phyloP scores from a whole-genome alignment of 352 stramenopile species.

The Peronosclerospora sorghi region DNA sequence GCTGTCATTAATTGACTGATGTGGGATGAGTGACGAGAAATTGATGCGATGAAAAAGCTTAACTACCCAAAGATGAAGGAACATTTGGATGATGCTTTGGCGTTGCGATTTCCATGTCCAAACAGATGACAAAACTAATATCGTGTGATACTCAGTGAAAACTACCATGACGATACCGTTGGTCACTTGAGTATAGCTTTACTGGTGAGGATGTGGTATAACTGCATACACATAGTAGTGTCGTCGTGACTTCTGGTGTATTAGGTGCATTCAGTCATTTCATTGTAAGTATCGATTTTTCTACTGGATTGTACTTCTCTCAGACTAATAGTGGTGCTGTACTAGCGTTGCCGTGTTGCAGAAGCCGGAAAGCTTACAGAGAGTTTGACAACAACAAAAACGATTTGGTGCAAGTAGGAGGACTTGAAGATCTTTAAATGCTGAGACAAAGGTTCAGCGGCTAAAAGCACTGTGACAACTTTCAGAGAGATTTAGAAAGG shows the following conservation, averaged over 20 bases:
- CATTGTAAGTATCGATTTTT: slow-evolving; percentile 20
- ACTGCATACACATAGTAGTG: slow-evolving; percentile 93
- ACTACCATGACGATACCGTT: background rate
- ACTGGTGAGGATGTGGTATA: slow-evolving; percentile 94
- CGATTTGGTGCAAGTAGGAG: slow-evolving; percentile 94
- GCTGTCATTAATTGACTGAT: background rate
- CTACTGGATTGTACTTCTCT: background rate
- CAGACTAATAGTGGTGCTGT: slow-evolving; percentile 6
- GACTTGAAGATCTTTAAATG: slow-evolving; percentile 93
- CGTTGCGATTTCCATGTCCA: slow-evolving; percentile 75
- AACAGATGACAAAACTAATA: slow-evolving; percentile 35
- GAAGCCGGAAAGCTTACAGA: slow-evolving; percentile 96
- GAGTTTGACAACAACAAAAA: slow-evolving; percentile 95
- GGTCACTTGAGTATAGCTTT: slow-evolving; percentile 12
- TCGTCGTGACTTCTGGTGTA: slow-evolving; percentile 88
- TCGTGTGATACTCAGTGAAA: background rate
- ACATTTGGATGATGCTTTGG: slow-evolving; percentile 81
- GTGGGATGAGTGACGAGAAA: slow-evolving; percentile 10
- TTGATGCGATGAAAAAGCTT: slow-evolving; percentile 55
- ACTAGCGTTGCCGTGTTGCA: no score
- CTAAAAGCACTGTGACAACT: slow-evolving; percentile 88
- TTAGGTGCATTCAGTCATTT: slow-evolving; percentile 78
- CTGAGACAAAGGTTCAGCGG: no score
- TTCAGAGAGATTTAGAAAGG: slow-evolving; percentile 84
- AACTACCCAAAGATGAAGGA: slow-evolving; percentile 65